These are phyloP conservation scores for Amauroascus niger DNA, from an alignment of 2,329 filamentous ascomycete species.

Conservation along the genomic window DNA sequence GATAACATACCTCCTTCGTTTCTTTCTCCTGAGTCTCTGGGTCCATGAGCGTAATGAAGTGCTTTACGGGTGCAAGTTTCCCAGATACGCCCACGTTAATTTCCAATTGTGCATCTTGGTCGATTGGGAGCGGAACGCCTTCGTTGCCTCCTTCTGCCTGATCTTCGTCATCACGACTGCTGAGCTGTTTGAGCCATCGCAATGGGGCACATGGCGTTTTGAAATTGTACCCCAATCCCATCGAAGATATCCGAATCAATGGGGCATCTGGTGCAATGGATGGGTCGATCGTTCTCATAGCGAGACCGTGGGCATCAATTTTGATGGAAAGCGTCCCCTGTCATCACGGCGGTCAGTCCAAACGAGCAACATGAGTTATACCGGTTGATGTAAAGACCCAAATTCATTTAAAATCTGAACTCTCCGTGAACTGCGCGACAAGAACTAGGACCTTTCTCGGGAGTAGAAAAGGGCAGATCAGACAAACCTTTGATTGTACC, in stretches of 20 bases:
- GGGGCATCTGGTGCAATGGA: constrained; percentile 26
- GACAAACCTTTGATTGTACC: constrained; percentile 31
- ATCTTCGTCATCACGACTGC: constrained; percentile 15
- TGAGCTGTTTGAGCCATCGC: constrained; percentile 14
- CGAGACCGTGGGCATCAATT: constrained; percentile 29
- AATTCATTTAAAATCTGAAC: not conserved
- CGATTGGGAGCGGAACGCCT: constrained; percentile 1
- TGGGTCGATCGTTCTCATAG: constrained; percentile 25
- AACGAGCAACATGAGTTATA: not conserved
- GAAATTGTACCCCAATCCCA: constrained; percentile 29
- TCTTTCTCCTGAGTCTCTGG: constrained; percentile 23
- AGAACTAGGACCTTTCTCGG: not conserved
- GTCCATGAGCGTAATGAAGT: constrained; percentile 20
- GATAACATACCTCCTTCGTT: constrained; percentile 22
- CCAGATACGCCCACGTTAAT: constrained; percentile 29
- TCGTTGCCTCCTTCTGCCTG: constrained; percentile 8
- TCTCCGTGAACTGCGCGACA: not conserved
- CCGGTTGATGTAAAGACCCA: not conserved
- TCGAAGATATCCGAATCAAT: constrained; percentile 20
- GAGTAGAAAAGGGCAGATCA: not conserved
- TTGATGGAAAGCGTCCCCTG: constrained; percentile 18
- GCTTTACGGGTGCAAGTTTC: constrained; percentile 21
- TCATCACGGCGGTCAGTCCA: not conserved
- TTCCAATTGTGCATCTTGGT: constrained; percentile 23
- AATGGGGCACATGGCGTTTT: constrained; percentile 28